phyloP scores from a whole-genome alignment of 768 basidiomycete species.

The Boletus subcaerulescens region DNA sequence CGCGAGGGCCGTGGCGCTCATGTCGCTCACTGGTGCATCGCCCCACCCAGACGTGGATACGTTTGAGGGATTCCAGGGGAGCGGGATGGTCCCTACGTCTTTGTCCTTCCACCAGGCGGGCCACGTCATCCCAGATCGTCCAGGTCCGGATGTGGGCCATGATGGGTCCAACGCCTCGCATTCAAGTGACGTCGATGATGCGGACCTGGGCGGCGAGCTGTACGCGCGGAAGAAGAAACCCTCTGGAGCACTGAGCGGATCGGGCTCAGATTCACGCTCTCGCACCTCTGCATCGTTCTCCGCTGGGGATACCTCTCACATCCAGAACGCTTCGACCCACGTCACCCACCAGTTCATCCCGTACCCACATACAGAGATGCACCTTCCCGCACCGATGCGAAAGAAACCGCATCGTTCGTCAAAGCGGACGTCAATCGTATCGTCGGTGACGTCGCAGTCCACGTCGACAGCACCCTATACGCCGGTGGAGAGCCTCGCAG shows the following conservation, averaged over 20 bases:
- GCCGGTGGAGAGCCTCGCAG: constrained; percentile 33
- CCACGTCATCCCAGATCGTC: background rate
- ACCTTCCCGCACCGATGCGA: constrained; percentile 14
- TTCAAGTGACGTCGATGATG: constrained; percentile 44
- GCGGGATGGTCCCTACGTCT: constrained; percentile 32
- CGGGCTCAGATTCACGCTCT: constrained; percentile 57
- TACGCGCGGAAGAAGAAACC: constrained; percentile 43
- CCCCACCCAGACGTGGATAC: constrained; percentile 28
- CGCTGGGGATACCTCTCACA: constrained; percentile 16
- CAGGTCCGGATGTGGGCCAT: constrained; percentile 4
- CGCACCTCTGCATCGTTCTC: constrained; percentile 54
- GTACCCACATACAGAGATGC: constrained; percentile 30
- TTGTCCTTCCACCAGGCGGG: background rate
- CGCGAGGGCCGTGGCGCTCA: constrained; percentile 31
- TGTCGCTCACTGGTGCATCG: constrained; percentile 33
- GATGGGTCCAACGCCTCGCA: constrained; percentile 3
- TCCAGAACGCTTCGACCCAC: constrained; percentile 25
- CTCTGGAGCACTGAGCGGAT: constrained; percentile 34
- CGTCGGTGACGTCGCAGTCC: constrained; percentile 45
- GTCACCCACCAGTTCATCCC: constrained; percentile 24
- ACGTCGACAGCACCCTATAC: constrained; percentile 43
- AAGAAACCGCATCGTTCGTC: constrained; percentile 23
- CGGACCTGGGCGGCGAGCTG: constrained; percentile 57
- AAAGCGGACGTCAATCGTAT: constrained; percentile 35
- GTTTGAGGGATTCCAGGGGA: constrained; percentile 70